A percentile compares a stretch with the other conserved stretches of the same genome.
Conservation (phyloP, 768 basidiomycete species). For the Termitomyces sp. region DNA sequence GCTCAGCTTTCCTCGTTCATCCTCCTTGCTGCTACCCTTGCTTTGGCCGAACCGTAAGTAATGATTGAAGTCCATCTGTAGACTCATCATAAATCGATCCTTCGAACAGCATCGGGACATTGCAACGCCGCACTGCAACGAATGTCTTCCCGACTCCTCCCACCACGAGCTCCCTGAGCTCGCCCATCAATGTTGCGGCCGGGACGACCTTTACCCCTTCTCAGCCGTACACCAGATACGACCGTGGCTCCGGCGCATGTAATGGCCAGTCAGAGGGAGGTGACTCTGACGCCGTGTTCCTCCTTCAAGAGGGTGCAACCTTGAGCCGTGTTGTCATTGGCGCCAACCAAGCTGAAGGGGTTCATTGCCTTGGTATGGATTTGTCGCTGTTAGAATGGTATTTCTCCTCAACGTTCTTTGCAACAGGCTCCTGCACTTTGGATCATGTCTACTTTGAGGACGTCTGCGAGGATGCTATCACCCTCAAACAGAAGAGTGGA, state of each 20-base stretch:
- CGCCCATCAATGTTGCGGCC: conserved; percentile 25
- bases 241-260: conserved; percentile 34
- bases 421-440: conserved; percentile 17
- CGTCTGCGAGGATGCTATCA: conserved; percentile 21
- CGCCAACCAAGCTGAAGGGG: conserved; percentile 33
- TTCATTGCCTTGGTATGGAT: conserved; percentile 30
- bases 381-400: background rate
- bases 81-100: no score
- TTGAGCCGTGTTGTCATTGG: conserved; percentile 34
- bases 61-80: background rate
- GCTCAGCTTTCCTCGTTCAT: background rate
- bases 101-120: background rate
- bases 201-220: conserved; percentile 30
- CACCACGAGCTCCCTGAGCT: conserved; percentile 28
- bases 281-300: conserved; percentile 33
- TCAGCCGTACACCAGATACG: conserved; percentile 28
- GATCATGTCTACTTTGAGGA: conserved; percentile 20
- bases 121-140: conserved; percentile 27
- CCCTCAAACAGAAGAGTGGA: conserved; percentile 33
- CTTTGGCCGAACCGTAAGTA: conserved; percentile 4
- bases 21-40: background rate
- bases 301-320: conserved; percentile 33
- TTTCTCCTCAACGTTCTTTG: background rate
- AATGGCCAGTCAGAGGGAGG: conserved; percentile 31
- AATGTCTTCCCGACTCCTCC: conserved; percentile 29